Evolutionary conservation across 345 rosid genomes (phyloP).

Genomic region (Euphorbia peplus): DNA sequence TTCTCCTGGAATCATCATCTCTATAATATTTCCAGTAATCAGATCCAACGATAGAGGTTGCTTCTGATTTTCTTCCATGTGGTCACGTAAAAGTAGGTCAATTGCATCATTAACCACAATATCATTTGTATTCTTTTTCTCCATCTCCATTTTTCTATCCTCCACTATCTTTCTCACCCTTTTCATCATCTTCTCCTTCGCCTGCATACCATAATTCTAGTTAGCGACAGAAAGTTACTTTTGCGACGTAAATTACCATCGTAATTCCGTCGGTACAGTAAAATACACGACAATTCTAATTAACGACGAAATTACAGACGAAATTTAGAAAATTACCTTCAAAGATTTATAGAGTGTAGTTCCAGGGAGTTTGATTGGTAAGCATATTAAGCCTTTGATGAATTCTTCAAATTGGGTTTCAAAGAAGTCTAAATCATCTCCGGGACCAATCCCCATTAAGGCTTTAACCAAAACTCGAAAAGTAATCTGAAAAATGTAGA

Average conservation of each 20-base stretch:
- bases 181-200: constrained; percentile 61
- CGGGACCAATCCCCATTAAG: constrained; percentile 63
- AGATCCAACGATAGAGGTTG: constrained; percentile 66
- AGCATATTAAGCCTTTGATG: constrained; percentile 85
- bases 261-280: no score
- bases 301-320: no score
- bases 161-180: constrained; percentile 62
- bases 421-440: constrained; percentile 61
- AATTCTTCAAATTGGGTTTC: constrained; percentile 76
- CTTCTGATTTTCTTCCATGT: constrained; percentile 42
- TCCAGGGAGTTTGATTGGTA: constrained; percentile 89
- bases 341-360: constrained; percentile 76
- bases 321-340: no score
- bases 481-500: constrained; percentile 47
- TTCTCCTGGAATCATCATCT: constrained; percentile 98
- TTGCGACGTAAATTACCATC: no score
- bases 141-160: constrained; percentile 43
- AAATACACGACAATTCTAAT: no score
- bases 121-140: constrained; percentile 20
- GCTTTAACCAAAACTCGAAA: constrained; percentile 69
- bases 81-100: constrained; percentile 61
- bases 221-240: no score
- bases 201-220: constrained; percentile 48
- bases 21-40: constrained; percentile 66
- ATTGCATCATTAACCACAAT: constrained; percentile 42